These are phyloP conservation scores for Diaporthe helianthi DNA, from an alignment of 2,329 filamentous ascomycete genomes.

Conservation along the genomic window DNA sequence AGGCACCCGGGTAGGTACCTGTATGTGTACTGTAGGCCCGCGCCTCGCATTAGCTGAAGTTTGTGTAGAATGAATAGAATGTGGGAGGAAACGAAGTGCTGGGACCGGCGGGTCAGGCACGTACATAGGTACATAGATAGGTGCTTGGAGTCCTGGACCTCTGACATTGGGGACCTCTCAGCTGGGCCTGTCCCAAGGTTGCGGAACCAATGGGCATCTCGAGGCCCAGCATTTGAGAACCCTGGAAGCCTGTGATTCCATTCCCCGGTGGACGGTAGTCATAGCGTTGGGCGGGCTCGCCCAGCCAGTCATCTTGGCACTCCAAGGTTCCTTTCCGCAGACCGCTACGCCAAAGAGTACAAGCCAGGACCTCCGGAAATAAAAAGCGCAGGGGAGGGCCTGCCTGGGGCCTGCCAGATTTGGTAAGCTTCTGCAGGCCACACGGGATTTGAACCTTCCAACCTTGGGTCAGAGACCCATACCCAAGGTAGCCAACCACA, in stretches of 20 bases:
- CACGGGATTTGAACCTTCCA: conserved; percentile 23
- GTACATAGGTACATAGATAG: not conserved
- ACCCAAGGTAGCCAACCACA: not conserved
- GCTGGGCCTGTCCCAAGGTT: conserved; percentile 30
- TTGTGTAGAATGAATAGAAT: no score
- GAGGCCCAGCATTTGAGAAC: not conserved
- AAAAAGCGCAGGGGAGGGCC: not conserved
- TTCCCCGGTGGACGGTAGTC: conserved; percentile 20
- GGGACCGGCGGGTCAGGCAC: conserved; percentile 1
- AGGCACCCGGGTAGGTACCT: no score
- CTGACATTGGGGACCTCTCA: conserved; percentile 25
- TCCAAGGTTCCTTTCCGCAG: not conserved
- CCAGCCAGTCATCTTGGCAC: not conserved
- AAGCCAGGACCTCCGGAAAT: not conserved
- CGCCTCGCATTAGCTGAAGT: not conserved
- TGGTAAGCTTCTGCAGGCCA: conserved; percentile 22
- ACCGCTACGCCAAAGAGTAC: not conserved
- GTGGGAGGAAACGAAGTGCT: conserved; percentile 11
- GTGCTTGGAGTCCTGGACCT: not conserved
- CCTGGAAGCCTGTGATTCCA: conserved; percentile 24
- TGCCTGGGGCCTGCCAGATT: conserved; percentile 1
- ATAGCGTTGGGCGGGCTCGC: conserved; percentile 1
- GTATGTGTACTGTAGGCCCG: not conserved
- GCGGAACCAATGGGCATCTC: conserved; percentile 26
- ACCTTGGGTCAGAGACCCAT: not conserved